Evolutionary conservation across 2,329 filamentous ascomycete species (phyloP).

Genomic region (Fusarium sp.): DNA sequence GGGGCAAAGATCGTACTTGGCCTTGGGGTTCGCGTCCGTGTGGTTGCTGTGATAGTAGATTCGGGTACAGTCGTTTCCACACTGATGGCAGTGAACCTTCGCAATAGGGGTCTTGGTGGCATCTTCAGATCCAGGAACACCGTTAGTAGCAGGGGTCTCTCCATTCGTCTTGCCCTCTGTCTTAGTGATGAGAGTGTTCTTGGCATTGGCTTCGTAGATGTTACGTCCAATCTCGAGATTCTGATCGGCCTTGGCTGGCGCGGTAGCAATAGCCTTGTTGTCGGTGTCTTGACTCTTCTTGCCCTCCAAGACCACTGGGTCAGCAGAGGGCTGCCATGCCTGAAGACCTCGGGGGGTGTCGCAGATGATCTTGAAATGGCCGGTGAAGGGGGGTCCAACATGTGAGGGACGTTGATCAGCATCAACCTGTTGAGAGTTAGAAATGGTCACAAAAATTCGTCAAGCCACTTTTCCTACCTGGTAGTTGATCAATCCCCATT

Average conservation of each 20-base stretch:
- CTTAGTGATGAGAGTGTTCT: conserved; percentile 77
- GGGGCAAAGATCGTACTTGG: conserved; percentile 89
- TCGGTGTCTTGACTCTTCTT: conserved; percentile 77
- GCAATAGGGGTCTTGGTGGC: conserved; percentile 73
- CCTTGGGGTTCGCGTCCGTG: conserved; percentile 69
- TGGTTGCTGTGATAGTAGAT: conserved; percentile 71
- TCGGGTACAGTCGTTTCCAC: conserved; percentile 86
- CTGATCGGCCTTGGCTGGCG: conserved; percentile 79
- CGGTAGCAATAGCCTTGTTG: conserved; percentile 73
- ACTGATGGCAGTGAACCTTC: conserved; percentile 87
- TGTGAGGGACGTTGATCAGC: conserved; percentile 94
- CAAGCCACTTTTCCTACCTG: conserved; percentile 70
- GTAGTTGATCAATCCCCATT: conserved; percentile 99
- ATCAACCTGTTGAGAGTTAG: conserved; percentile 77
- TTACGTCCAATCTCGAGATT: conserved; percentile 95
- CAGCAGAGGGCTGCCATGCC: conserved; percentile 91
- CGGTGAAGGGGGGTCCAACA: conserved; percentile 95
- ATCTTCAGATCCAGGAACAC: conserved; percentile 68
- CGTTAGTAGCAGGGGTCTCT: conserved; percentile 76
- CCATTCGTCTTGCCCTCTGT: conserved; percentile 80
- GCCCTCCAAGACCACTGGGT: conserved; percentile 73
- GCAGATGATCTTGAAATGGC: conserved; percentile 95
- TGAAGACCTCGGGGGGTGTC: conserved; percentile 96
- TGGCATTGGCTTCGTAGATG: conserved; percentile 92
- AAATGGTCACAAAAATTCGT: background rate